Base-by-base conservation (phyloP, 1,284 basidiomycete species). In the Rhodotorula sp. region DNA sequence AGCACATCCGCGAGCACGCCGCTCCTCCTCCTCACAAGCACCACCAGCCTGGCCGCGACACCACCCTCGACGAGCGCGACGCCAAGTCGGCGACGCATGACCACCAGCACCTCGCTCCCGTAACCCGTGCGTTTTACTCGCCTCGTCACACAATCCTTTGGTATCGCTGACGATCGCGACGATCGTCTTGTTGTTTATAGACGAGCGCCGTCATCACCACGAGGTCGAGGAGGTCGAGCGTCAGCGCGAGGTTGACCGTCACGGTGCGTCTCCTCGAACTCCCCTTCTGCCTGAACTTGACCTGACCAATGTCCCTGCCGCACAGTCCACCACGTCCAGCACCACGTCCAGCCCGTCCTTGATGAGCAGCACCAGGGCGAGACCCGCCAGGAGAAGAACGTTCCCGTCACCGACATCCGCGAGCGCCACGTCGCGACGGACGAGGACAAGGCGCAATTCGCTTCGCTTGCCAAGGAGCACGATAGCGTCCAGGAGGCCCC, bases 171-270 rank as follows among this genome's bases (percentile, higher is more conserved):
- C n/a, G 13, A 29, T 9, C 68, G 73, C 36, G 76, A 79, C 70
- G 65, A 76, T 71, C 62, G 29, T 32, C 22, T 48, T 58, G n/a
- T n/a, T 22, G 29, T 17, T 44, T 53, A n/a, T 32, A 63, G 76
- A 65, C 66, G 71, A 77, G 60, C 76, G 71, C 13, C 77, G 76
- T 66, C 78, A 79, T 72, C 73, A 72, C n/a, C 79, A 80, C 73
- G 78, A 79, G 71, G 73, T 78, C 17, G 79, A 80, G 75, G 79
- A 80, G 73, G 75, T 80, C 32, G 54, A 70, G 48, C 79, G 78
- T 32, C 69, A 79, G 73, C 76, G 76, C 64, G 79, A 80, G 71
- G 75, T 79, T 64, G 75, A 80, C 64, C 76, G 77, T 15, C 79
- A 80, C 76, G 48, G 61, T 53, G 29, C n/a, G 46, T 48, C 9